Percentiles rank a stretch among this genome's conserved stretches.
Conservation (phyloP, 768 basidiomycete species). For the Mycena alexandri region DNA sequence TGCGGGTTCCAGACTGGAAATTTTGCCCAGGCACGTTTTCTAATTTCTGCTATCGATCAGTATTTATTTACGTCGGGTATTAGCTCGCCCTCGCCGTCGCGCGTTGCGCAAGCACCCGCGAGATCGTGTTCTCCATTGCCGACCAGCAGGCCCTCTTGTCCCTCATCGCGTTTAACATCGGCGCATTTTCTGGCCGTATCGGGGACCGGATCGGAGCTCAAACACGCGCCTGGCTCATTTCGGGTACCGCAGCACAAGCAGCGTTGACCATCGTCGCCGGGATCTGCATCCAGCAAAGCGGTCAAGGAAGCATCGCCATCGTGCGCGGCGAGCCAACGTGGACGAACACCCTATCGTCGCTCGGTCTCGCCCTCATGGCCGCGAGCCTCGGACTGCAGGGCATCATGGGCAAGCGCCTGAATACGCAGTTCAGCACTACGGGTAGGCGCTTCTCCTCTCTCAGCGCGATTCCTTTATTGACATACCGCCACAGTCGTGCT, state of each 20-base stretch:
- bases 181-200: slow-evolving; percentile 80
- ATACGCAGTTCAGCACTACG: slow-evolving; percentile 85
- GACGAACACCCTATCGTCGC: slow-evolving; percentile 74
- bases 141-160: slow-evolving; percentile 89
- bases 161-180: slow-evolving; percentile 77
- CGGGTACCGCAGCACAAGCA: slow-evolving; percentile 80
- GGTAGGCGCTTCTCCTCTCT: slow-evolving; percentile 57
- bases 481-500: slow-evolving; percentile 68
- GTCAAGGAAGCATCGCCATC: slow-evolving; percentile 64
- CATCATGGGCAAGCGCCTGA: slow-evolving; percentile 83
- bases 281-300: slow-evolving; percentile 77
- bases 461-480: not conserved
- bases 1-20: slow-evolving; percentile 90
- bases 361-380: slow-evolving; percentile 83
- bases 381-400: slow-evolving; percentile 88
- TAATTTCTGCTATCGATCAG: not conserved
- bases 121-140: slow-evolving; percentile 75
- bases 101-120: slow-evolving; percentile 71
- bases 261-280: slow-evolving; percentile 80
- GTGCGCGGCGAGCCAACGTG: slow-evolving; percentile 75
- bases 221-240: slow-evolving; percentile 79
- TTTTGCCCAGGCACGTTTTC: slow-evolving; percentile 66
- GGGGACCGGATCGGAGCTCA: slow-evolving; percentile 83
- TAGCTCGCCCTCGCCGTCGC: slow-evolving; percentile 86
- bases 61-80: not conserved